Conservation (phyloP, 2,329 filamentous ascomycete genomes). For the Dactylellina haptotyla region DNA sequence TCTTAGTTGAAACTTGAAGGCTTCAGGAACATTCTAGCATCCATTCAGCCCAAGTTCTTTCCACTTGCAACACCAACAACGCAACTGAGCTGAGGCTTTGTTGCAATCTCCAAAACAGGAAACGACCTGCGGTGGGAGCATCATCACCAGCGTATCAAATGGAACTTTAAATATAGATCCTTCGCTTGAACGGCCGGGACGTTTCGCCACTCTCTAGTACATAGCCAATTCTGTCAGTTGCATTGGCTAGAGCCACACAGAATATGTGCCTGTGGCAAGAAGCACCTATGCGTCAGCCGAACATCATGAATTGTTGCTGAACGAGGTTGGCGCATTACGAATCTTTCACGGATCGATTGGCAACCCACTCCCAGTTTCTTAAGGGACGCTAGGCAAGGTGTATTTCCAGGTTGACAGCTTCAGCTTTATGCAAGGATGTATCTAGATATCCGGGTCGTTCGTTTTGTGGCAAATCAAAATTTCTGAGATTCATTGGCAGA, state of each 20-base stretch:
- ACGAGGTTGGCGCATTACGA: constrained; percentile 16
- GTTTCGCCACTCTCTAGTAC: constrained; percentile 33
- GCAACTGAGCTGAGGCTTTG: constrained; percentile 15
- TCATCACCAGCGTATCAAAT: constrained; percentile 15
- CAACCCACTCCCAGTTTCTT: background rate
- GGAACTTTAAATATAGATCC: constrained; percentile 12
- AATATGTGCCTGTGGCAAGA: constrained; percentile 32
- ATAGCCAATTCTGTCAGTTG: constrained; percentile 8
- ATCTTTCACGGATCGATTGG: constrained; percentile 6
- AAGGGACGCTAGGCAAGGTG: background rate
- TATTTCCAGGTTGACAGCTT: constrained; percentile 5
- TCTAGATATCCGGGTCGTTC: constrained; percentile 4
- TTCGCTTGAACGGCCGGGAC: background rate
- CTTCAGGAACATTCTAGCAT: constrained; percentile 31
- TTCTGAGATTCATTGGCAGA: background rate
- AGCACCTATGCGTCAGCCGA: constrained; percentile 27
- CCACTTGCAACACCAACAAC: constrained; percentile 47
- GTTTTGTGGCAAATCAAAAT: constrained; percentile 30
- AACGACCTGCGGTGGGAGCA: constrained; percentile 36
- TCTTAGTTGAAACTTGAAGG: background rate
- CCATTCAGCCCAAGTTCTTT: constrained; percentile 3
- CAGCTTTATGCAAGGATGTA: background rate
- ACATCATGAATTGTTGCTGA: background rate
- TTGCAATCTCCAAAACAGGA: constrained; percentile 54
- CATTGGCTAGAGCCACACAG: background rate